Evolutionary conservation across 106 monocot species (phyloP).

Genomic region (Xerophyta viscosa): DNA sequence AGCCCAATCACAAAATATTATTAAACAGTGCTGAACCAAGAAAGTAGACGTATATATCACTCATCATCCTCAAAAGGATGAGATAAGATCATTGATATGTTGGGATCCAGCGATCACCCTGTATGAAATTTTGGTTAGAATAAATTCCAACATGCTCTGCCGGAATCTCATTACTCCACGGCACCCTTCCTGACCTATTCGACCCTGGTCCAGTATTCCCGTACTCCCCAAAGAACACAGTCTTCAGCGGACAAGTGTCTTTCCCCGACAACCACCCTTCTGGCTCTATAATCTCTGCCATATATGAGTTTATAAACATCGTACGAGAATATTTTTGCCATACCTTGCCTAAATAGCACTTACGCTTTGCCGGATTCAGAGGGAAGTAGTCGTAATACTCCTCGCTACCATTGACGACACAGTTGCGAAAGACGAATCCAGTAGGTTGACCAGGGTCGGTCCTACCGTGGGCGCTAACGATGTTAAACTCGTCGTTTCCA

Average conservation of each 20-base stretch:
- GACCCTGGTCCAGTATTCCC: conserved; percentile 37
- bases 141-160: conserved; percentile 36
- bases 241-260: conserved; percentile 48
- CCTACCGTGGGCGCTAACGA: conserved; percentile 46
- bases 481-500: conserved; percentile 28
- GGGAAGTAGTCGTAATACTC: conserved; percentile 37
- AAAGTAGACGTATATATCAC: no score
- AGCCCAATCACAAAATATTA: no score
- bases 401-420: conserved; percentile 33
- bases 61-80: no score
- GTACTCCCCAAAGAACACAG: conserved; percentile 57
- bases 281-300: conserved; percentile 28
- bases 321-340: conserved; percentile 77
- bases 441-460: conserved; percentile 61
- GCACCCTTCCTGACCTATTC: conserved; percentile 21
- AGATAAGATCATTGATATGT: no score
- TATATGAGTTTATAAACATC: conserved; percentile 33
- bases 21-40: no score
- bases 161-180: conserved; percentile 59
- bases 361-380: conserved; percentile 26
- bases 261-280: conserved; percentile 51
- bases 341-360: conserved; percentile 44
- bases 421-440: conserved; percentile 50
- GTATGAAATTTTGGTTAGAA: conserved; percentile 46
- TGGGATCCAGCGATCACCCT: conserved; percentile 11